Evolutionary conservation across 306 rosid species (phyloP).

Genomic region (Acacia crassicarpa): DNA sequence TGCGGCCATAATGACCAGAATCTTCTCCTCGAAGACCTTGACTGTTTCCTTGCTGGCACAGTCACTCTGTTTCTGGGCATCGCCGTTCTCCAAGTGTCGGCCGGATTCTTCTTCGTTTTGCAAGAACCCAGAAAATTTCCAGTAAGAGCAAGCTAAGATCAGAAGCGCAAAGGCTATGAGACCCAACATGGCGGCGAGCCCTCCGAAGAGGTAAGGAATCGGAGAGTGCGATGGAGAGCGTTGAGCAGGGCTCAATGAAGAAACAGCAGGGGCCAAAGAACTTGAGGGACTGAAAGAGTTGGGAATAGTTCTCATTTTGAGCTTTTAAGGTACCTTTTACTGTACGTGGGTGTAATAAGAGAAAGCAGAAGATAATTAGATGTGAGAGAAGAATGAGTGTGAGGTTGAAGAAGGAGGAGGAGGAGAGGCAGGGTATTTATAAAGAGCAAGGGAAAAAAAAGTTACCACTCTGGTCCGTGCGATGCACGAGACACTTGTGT

Average conservation of each 20-base stretch:
- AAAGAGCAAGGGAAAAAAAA: background rate
- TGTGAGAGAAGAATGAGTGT: background rate
- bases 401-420: background rate
- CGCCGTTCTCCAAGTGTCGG: conserved; percentile 46
- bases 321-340: background rate
- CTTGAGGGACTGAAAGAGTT: conserved; percentile 23
- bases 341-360: background rate
- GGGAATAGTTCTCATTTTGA: conserved; percentile 48
- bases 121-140: conserved; percentile 45
- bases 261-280: conserved; percentile 20
- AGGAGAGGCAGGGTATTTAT: conserved; percentile 46
- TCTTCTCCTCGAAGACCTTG: conserved; percentile 63
- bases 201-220: conserved; percentile 85
- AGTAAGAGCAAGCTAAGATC: conserved; percentile 79
- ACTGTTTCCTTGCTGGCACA: conserved; percentile 17
- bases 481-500: background rate
- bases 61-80: conserved; percentile 39
- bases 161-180: conserved; percentile 73
- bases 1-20: conserved; percentile 92
- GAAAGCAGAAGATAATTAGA: background rate
- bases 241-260: conserved; percentile 8
- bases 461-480: no score
- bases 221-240: conserved; percentile 86
- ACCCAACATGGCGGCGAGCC: conserved; percentile 83
- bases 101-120: conserved; percentile 31